A percentile compares a stretch with the other conserved stretches of the same genome.
Conservation (phyloP, 2,329 filamentous ascomycete species). For the Grosmannia serpens region DNA sequence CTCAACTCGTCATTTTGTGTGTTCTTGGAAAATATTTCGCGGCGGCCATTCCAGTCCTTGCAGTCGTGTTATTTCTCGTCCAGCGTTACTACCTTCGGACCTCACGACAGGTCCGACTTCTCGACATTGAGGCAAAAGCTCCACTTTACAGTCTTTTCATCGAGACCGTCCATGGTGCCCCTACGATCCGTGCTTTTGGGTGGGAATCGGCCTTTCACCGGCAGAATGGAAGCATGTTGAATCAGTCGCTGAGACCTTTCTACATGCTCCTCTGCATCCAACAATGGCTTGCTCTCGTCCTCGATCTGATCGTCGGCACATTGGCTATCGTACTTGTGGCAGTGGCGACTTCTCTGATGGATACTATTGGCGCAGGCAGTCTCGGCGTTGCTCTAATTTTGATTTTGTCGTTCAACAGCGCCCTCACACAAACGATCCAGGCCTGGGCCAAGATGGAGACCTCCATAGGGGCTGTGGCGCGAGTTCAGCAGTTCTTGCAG, state of each 20-base stretch:
- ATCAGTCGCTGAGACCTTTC: constrained; percentile 2
- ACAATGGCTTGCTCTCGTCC: constrained; percentile 7
- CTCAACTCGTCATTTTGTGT: constrained; percentile 9
- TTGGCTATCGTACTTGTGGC: background rate
- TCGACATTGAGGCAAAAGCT: constrained; percentile 47
- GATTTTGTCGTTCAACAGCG: constrained; percentile 23
- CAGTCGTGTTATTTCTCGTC: constrained; percentile 31
- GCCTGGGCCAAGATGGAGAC: constrained; percentile 21
- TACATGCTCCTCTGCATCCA: constrained; percentile 8
- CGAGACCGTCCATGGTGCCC: constrained; percentile 34
- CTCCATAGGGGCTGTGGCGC: constrained; percentile 23
- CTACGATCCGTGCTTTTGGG: constrained; percentile 35
- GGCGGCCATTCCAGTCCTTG: constrained; percentile 33
- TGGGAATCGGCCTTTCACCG: constrained; percentile 17
- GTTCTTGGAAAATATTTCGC: constrained; percentile 31
- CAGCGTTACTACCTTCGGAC: constrained; percentile 45
- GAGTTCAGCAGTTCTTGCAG: constrained; percentile 16
- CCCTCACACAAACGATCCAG: constrained; percentile 18
- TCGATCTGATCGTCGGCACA: constrained; percentile 33
- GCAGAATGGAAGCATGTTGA: background rate
- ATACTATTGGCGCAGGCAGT: constrained; percentile 19
- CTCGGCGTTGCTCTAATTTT: constrained; percentile 26
- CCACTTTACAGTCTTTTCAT: constrained; percentile 35
- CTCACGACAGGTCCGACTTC: constrained; percentile 41
- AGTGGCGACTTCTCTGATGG: background rate